Evolutionary conservation across 2,329 filamentous ascomycete genomes (phyloP).

Genomic region (Aspergillus sp.): DNA sequence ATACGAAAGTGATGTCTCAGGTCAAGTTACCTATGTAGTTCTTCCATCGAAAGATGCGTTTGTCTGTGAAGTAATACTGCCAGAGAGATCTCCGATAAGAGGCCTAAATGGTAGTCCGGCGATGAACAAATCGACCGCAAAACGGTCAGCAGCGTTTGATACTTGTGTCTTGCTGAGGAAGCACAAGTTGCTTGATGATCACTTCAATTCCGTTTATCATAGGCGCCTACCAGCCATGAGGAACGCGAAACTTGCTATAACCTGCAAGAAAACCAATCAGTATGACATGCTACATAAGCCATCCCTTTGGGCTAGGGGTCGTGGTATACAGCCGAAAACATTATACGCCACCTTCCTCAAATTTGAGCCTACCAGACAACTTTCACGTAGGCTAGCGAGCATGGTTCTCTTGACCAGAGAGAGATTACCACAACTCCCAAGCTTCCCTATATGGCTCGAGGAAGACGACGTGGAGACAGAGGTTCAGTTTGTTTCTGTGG

Average conservation of each 20-base stretch:
- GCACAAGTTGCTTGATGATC: slow-evolving; percentile 67
- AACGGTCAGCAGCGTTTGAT: slow-evolving; percentile 85
- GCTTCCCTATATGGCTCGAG: slow-evolving; percentile 72
- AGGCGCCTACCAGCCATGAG: slow-evolving; percentile 76
- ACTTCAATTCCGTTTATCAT: slow-evolving; percentile 71
- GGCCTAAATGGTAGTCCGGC: slow-evolving; percentile 64
- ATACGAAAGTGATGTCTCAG: slow-evolving; percentile 48
- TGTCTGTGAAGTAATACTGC: slow-evolving; percentile 76
- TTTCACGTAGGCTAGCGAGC: slow-evolving; percentile 62
- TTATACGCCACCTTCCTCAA: slow-evolving; percentile 65
- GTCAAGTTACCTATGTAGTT: slow-evolving; percentile 62
- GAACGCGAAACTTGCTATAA: slow-evolving; percentile 84
- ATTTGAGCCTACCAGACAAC: slow-evolving; percentile 55
- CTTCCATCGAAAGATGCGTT: slow-evolving; percentile 59
- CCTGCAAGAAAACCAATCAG: slow-evolving; percentile 68
- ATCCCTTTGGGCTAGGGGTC: slow-evolving; percentile 61
- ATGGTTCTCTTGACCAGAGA: slow-evolving; percentile 71
- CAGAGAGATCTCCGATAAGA: slow-evolving; percentile 69
- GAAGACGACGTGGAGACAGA: slow-evolving; percentile 60
- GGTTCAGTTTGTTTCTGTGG: slow-evolving; percentile 53
- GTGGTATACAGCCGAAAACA: slow-evolving; percentile 46
- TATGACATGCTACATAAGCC: slow-evolving; percentile 84
- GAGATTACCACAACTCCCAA: slow-evolving; percentile 62
- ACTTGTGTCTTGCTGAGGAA: slow-evolving; percentile 70
- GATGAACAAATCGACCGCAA: slow-evolving; percentile 72